Evolutionary conservation across 148 eudicot genomes (phyloP), one percentile per base, ranked within the genome.

Genomic region (Talinum fruticosum): DNA sequence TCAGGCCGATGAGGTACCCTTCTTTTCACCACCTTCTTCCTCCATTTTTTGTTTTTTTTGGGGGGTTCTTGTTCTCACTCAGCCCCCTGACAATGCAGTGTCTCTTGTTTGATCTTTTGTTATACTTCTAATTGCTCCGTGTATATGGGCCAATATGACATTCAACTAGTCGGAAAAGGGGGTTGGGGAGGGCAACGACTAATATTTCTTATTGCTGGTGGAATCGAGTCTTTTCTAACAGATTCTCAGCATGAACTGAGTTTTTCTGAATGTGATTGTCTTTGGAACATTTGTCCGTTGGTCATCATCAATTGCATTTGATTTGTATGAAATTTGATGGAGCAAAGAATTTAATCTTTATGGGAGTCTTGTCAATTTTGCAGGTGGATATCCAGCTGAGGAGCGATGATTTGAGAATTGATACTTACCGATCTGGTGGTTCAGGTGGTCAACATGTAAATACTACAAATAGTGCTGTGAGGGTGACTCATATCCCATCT

Each of bases 361-460:
- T 24, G 32, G 30, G 29, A 61, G 2, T 10, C 1, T 73, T 59
- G 26, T 73, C 33, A 13, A 41, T 32, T 74, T 53, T 77, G 84
- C 93, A 95, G 99, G 94, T 92, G 74, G 99, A 95, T 88, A 93
- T 92, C 79, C 91, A 91, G 69, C 75, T 95, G 80, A 91, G 84
- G 82, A 82, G 72, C 66, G 99, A 95, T 75, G 99, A 95, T 76
- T 76, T 95, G 83, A 88, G 87, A 86, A 88, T 91, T 51, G 99
- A 95, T 80, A 95, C 97, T 7, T 95, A 95, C 71, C 90, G 97
- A 72, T 92, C 97, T 74, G 99, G 99, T 53, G 99, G 99, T 82
- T 86, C 99, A 68, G 99, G 99, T 66, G 99, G 99, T 85, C 99
- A 92, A 82, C 92, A 88, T 87, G 99, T 89, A 72, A 95, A 95